Percentiles rank a stretch among this genome's conserved stretches.
Evolutionary conservation across 1,284 basidiomycete genomes (phyloP).

Genomic region (Anthracocystis panici-leucophaei): DNA sequence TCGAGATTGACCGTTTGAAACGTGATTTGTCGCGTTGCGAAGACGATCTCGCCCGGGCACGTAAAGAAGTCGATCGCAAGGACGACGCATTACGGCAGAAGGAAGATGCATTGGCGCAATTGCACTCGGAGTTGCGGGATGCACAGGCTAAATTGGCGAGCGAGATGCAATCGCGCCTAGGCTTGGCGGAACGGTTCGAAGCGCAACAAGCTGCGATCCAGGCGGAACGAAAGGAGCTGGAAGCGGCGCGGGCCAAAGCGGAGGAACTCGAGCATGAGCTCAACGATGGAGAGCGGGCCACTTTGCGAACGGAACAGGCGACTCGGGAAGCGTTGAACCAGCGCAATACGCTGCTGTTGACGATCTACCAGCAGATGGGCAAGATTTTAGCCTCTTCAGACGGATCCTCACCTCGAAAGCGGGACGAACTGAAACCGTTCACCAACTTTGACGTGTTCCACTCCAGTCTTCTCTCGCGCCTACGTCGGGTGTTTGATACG

Average conservation of each 20-base stretch:
- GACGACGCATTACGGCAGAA: slow-evolving; percentile 78
- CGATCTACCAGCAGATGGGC: slow-evolving; percentile 94
- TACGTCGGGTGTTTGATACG: slow-evolving; percentile 85
- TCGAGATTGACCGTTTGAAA: slow-evolving; percentile 88
- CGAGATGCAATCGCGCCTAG: slow-evolving; percentile 58
- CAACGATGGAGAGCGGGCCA: slow-evolving; percentile 83
- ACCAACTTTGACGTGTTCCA: slow-evolving; percentile 94
- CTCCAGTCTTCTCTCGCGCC: slow-evolving; percentile 87
- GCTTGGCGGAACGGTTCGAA: slow-evolving; percentile 65
- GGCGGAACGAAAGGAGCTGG: slow-evolving; percentile 53
- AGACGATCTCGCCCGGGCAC: slow-evolving; percentile 80
- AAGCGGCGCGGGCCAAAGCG: slow-evolving; percentile 41
- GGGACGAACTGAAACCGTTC: slow-evolving; percentile 83
- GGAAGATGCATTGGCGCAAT: slow-evolving; percentile 78
- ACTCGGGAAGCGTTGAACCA: slow-evolving; percentile 91
- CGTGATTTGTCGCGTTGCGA: slow-evolving; percentile 85
- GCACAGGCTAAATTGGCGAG: slow-evolving; percentile 58
- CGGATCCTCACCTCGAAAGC: slow-evolving; percentile 70
- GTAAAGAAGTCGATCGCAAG: slow-evolving; percentile 79
- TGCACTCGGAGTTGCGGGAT: slow-evolving; percentile 60
- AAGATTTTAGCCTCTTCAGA: slow-evolving; percentile 78
- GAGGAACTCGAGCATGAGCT: slow-evolving; percentile 84
- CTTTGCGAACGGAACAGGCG: slow-evolving; percentile 80
- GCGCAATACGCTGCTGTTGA: slow-evolving; percentile 87
- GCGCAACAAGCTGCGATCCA: slow-evolving; percentile 51